phyloP scores from a whole-genome alignment of 2,329 filamentous ascomycete genomes.

The Penicillium sp. region DNA sequence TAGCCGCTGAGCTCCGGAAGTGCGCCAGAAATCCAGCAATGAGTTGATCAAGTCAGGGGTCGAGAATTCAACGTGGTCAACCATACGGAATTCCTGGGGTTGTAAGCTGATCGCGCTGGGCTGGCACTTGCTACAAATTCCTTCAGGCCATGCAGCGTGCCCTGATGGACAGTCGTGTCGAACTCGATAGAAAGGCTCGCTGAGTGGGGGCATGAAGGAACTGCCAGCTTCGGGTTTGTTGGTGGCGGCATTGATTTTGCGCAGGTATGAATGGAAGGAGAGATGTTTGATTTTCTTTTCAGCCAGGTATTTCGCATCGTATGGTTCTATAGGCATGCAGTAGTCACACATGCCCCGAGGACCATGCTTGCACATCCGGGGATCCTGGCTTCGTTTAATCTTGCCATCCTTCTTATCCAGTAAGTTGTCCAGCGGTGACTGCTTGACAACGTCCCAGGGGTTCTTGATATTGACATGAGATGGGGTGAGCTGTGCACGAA shows the following conservation, averaged over 20 bases:
- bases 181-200: constrained; percentile 89
- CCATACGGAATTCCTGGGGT: constrained; percentile 91
- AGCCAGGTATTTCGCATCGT: constrained; percentile 79
- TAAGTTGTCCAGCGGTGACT: constrained; percentile 81
- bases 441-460: constrained; percentile 87
- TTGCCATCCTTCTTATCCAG: constrained; percentile 89
- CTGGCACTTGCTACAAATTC: constrained; percentile 97
- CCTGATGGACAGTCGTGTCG: constrained; percentile 86
- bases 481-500: constrained; percentile 60
- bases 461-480: constrained; percentile 70
- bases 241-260: constrained; percentile 92
- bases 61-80: constrained; percentile 96
- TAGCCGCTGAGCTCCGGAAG: constrained; percentile 76
- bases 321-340: constrained; percentile 95
- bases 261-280: constrained; percentile 90
- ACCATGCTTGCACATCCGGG: constrained; percentile 91
- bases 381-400: constrained; percentile 71
- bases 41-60: constrained; percentile 79
- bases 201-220: constrained; percentile 93
- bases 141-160: constrained; percentile 89
- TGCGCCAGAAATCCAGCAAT: constrained; percentile 90
- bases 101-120: constrained; percentile 95
- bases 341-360: constrained; percentile 99
- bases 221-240: constrained; percentile 93
- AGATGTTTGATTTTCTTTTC: constrained; percentile 99